phyloP scores from a whole-genome alignment of 108 stramenopile species.

The Cafeteria roenbergensis region DNA sequence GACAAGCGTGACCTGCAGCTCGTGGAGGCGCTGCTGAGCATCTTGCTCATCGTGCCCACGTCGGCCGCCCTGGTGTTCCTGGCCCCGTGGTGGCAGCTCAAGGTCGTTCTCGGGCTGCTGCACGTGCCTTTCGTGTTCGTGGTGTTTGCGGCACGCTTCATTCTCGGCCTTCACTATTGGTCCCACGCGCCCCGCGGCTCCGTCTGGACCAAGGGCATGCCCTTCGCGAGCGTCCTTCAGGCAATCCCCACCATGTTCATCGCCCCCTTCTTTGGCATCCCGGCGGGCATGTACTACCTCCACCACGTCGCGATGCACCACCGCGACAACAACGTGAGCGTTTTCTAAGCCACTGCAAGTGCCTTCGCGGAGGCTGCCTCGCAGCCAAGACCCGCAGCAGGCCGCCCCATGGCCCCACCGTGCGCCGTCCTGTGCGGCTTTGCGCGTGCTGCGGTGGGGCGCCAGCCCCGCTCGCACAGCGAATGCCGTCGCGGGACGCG shows the following conservation, averaged over 20 bases:
- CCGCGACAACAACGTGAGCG: conserved; percentile 13
- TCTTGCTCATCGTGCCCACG: conserved; percentile 4
- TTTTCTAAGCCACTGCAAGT: too few relatives aligned
- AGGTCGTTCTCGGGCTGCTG: conserved; percentile 5
- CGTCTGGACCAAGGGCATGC: too few relatives aligned
- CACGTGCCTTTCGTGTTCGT: background rate
- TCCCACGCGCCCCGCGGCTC: conserved; percentile 9
- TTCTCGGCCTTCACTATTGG: conserved; percentile 6
- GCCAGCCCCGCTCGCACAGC: too few relatives aligned
- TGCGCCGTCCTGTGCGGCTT: too few relatives aligned
- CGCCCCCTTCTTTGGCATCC: conserved; percentile 2
- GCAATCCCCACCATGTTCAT: background rate
- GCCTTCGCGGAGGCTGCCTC: too few relatives aligned
- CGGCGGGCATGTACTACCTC: conserved; percentile 15
- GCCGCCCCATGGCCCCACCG: too few relatives aligned
- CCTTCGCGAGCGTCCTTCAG: background rate
- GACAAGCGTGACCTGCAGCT: conserved; percentile 8
- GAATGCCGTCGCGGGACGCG: too few relatives aligned
- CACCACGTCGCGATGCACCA: conserved; percentile 18
- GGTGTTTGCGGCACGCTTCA: conserved; percentile 13
- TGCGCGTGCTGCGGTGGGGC: too few relatives aligned
- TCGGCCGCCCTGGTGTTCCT: background rate
- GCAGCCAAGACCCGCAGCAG: too few relatives aligned
- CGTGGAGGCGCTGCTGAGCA: conserved; percentile 2
- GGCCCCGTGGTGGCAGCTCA: conserved; percentile 8